phyloP scores from a whole-genome alignment of 2,329 filamentous ascomycete genomes.

The Clonostachys solani region DNA sequence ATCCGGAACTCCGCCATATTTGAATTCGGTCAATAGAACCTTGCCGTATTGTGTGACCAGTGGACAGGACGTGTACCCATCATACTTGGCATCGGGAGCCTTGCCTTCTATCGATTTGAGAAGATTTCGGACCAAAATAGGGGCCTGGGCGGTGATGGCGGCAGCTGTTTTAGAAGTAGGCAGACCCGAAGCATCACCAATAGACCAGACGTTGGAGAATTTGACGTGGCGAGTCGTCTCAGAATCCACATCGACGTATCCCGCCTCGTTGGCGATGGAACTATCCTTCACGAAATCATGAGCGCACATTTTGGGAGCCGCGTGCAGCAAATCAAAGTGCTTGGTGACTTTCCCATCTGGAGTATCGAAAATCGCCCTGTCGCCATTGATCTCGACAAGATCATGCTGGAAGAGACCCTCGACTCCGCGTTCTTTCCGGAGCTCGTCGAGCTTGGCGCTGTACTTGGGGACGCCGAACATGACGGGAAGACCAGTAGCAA shows the following conservation, averaged over 20 bases:
- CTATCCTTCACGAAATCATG: constrained; percentile 50
- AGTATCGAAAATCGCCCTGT: constrained; percentile 33
- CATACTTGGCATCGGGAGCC: constrained; percentile 36
- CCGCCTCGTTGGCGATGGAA: constrained; percentile 46
- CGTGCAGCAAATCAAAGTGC: constrained; percentile 51
- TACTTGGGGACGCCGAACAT: constrained; percentile 63
- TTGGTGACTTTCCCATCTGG: constrained; percentile 24
- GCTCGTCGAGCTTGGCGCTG: constrained; percentile 44
- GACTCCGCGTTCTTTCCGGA: constrained; percentile 49
- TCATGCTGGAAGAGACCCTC: constrained; percentile 52
- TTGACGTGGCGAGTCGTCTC: constrained; percentile 47
- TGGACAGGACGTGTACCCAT: constrained; percentile 53
- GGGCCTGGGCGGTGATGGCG: constrained; percentile 45
- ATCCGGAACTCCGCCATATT: constrained; percentile 58
- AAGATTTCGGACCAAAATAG: constrained; percentile 45
- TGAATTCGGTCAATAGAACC: constrained; percentile 62
- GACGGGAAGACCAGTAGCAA: constrained; percentile 47
- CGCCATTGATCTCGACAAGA: background rate
- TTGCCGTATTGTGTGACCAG: constrained; percentile 54
- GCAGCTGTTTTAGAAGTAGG: constrained; percentile 54
- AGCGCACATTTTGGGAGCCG: constrained; percentile 54
- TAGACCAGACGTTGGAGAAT: constrained; percentile 54
- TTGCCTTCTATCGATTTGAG: constrained; percentile 38
- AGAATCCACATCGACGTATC: constrained; percentile 54
- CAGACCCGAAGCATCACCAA: constrained; percentile 54